Conservation (phyloP, 257 asterid genomes). For the Lavandula angustifolia region DNA sequence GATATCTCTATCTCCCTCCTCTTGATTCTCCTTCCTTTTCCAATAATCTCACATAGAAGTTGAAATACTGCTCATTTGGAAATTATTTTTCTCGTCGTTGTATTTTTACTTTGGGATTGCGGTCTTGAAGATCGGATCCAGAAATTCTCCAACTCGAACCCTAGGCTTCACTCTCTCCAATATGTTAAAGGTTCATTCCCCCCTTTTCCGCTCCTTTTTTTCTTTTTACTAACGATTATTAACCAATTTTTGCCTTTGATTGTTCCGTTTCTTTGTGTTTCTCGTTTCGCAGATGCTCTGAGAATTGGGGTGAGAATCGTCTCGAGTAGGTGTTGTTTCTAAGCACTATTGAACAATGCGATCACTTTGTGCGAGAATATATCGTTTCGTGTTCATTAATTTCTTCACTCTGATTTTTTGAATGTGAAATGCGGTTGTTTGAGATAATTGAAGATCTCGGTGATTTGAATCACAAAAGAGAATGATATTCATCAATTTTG, state of each 20-base stretch:
- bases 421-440: conserved; percentile 37
- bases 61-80: neutral
- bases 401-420: neutral
- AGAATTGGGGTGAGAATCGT: conserved; percentile 34
- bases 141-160: conserved; percentile 50
- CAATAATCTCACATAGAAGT: conserved; percentile 7
- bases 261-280: neutral
- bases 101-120: conserved; percentile 43
- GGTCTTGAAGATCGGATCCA: conserved; percentile 66
- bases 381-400: neutral
- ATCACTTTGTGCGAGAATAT: conserved; percentile 10
- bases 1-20: conserved; percentile 26
- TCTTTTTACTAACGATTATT: neutral
- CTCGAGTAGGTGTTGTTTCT: conserved; percentile 20
- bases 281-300: conserved; percentile 33
- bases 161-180: conserved; percentile 53
- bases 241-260: neutral
- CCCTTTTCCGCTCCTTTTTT: neutral
- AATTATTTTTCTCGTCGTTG: conserved; percentile 16
- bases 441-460: conserved; percentile 39
- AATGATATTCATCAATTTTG: conserved; percentile 2
- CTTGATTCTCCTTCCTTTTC: conserved; percentile 21
- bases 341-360: conserved; percentile 34
- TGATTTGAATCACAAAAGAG: conserved; percentile 37
- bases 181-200: conserved; percentile 44